Evolutionary conservation across 805 yeast genomes (phyloP).

Genomic region (Yamadazyma phyllophila): DNA sequence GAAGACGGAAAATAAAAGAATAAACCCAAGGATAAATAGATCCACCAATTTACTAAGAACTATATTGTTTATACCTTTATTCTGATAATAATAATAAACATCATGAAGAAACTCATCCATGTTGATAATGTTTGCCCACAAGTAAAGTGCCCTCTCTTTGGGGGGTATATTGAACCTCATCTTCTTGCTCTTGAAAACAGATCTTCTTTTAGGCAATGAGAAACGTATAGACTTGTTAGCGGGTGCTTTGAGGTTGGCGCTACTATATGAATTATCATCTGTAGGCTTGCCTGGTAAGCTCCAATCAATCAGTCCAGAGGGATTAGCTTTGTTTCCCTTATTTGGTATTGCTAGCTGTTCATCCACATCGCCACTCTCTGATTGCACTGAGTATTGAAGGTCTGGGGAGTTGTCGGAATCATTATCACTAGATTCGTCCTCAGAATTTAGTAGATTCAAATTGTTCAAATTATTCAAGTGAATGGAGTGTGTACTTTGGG

Average conservation of each 20-base stretch:
- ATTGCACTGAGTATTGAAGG: background rate
- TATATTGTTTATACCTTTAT: slow-evolving; percentile 84
- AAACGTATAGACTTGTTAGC: slow-evolving; percentile 12
- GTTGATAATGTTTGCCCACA: slow-evolving; percentile 95
- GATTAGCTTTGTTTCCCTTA: background rate
- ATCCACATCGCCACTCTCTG: background rate
- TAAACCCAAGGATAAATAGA: slow-evolving; percentile 71
- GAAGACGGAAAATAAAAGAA: slow-evolving; percentile 74
- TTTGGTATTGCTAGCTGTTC: background rate
- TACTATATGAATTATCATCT: slow-evolving; percentile 4
- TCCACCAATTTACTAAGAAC: slow-evolving; percentile 63
- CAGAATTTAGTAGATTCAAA: slow-evolving; percentile 7
- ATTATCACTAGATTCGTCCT: slow-evolving; percentile 3
- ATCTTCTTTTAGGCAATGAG: slow-evolving; percentile 12
- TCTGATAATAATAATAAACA: slow-evolving; percentile 78
- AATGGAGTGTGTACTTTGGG: slow-evolving; percentile 1
- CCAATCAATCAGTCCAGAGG: slow-evolving; percentile 4
- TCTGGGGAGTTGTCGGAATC: background rate
- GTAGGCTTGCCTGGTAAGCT: slow-evolving; percentile 5
- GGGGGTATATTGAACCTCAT: slow-evolving; percentile 35
- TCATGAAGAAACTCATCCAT: slow-evolving; percentile 83
- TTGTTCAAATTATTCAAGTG: slow-evolving; percentile 5
- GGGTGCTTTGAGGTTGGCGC: background rate
- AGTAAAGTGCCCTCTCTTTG: slow-evolving; percentile 80
- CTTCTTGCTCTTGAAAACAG: slow-evolving; percentile 10